Base-by-base conservation (phyloP, 169 alveolate species). In the Cryptosporidium bovis region DNA sequence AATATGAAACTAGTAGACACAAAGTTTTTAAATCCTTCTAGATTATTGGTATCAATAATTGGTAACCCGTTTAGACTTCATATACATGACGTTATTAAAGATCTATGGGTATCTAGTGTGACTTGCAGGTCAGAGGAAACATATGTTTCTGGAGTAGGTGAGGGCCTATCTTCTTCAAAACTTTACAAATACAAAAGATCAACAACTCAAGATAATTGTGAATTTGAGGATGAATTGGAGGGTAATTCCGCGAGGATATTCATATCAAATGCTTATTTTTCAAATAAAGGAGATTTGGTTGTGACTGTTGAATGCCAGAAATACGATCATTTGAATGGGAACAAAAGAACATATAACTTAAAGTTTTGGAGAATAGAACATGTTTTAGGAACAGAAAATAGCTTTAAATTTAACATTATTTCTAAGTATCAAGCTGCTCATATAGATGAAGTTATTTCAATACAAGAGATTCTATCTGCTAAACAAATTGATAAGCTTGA, bases 71-170 rank as follows among this genome's bases (percentile, higher is more conserved):
- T 62, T 51, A 77, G 50, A 44, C 44, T 77, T 15, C 87, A 77
- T 60, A 24, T 77, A 33, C 87, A 77, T 48, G 87, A 77, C 56
- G 27, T 62, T 44, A 46, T 60, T 58, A 62, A 77, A 2, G 87
- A 77, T 48, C 3, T 24, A 0, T 62, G 33, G 51, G 3, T 44
- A 7, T 56, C 87, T 1, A 40, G 65, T 24, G 12, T 77, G 24
- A 34, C 56, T 27, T 60, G 77, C 18, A 77, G 64, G 8, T 60
- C 65, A 27, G 87, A 77, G 29, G 87, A 77, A 40, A 40, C 71
- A n/a, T 77, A 77, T 77, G 87, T 77, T 36, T 77, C 87, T 1
- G 64, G 51, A 31, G 64, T 77, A 34, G 87, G 87, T 15, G 77
- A 77, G 7, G 87, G 87, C n/a, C 7, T 77, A 3, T 56, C 87